phyloP scores from a whole-genome alignment of 768 basidiomycete genomes.

The Antrodiella citrinella region DNA sequence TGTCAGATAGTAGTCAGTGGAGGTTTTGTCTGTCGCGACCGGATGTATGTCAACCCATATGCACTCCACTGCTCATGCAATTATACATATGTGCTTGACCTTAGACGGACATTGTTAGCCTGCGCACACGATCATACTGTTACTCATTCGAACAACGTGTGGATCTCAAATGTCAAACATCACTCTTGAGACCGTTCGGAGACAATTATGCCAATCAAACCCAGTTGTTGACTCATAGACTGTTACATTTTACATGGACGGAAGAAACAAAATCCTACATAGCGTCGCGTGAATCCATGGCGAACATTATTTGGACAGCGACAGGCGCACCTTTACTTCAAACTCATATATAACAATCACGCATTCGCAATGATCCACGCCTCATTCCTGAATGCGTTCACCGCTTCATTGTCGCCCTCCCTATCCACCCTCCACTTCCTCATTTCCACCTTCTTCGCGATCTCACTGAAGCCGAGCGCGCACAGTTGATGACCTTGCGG shows the following conservation, averaged over 20 bases:
- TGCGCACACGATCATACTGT: neutral
- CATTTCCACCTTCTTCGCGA: constrained; percentile 55
- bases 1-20: too few species aligned
- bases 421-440: constrained; percentile 65
- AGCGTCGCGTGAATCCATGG: too few species aligned
- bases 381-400: constrained; percentile 60
- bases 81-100: too few species aligned
- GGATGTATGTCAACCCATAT: too few species aligned
- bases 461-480: constrained; percentile 53
- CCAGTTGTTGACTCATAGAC: neutral
- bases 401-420: constrained; percentile 64
- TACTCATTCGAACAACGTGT: too few species aligned
- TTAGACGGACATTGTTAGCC: too few species aligned
- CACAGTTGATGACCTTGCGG: constrained; percentile 59
- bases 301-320: too few species aligned
- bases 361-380: constrained; percentile 43
- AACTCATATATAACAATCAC: constrained; percentile 1
- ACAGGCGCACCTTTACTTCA: too few species aligned
- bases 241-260: neutral
- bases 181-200: too few species aligned
- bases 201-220: neutral
- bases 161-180: neutral
- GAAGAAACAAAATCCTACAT: constrained; percentile 1
- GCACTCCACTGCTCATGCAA: too few species aligned
- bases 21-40: too few species aligned